Evolutionary conservation across 495 filamentous ascomycete species (phyloP), one percentile per base, ranked within the genome.

Genomic region (Neurospora sp.): DNA sequence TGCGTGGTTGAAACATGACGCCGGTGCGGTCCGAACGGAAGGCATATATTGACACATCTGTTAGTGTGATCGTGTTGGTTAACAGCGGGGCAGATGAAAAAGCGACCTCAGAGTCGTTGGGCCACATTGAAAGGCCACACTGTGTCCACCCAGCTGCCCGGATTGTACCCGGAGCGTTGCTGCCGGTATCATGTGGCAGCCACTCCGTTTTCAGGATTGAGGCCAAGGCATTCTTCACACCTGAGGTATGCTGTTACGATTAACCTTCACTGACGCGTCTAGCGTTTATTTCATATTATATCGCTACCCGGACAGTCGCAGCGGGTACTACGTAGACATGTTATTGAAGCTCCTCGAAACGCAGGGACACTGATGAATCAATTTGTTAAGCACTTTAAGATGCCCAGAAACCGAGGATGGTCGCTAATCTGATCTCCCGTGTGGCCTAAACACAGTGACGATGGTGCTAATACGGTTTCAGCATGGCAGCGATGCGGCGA

Each of bases 1-100:
- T 35, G 53, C 27, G 53, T 61, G 27, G 53, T 61, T 35, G 53
- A 61, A 61, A 31, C 14, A 18, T 61, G 6, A 35, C 14, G 14
- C 53, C 12, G 70, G 74, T 53, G 73, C 74, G 74, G 73, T 70
- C 71, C 68, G 74, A 75, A 74, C 70, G 70, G 41, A 71, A 72
- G 69, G 69, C 5, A 71, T 61, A 61, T 65, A 35, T 35, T 73
- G 61, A 59, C 70, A 70, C 72, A 73, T 42, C 59, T 27, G 44
- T 65, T 65, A 65, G 53, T 65, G 53, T 65, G 27, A 9, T 16
- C 35, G 53, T 18, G 53, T 18, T 65, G 53, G 53, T 65, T 18
- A 16, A 8, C 53, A 65, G 14, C 53, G 18, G 12, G 53, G 12
- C 27, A 65, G 6, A 65, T 37, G 31, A 37, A 18, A 18, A 22